phyloP scores from a whole-genome alignment of 2,329 filamentous ascomycete species.

The Rhytidhysteron rufulum region DNA sequence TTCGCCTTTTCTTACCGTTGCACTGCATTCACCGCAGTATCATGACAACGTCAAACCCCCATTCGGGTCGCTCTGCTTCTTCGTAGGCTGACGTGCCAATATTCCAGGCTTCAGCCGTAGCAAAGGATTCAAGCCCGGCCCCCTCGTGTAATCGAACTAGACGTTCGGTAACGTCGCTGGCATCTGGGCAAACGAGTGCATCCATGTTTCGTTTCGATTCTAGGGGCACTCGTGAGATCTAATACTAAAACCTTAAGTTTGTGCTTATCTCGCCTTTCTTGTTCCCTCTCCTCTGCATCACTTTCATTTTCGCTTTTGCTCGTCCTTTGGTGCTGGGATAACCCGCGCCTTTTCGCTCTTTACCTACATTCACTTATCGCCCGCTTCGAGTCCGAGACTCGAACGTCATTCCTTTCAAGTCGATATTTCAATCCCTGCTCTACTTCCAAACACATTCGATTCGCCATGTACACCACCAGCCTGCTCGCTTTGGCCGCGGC shows the following conservation, averaged over 20 bases:
- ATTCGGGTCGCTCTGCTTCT: background rate
- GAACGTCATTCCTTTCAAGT: conserved; percentile 20
- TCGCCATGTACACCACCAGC: conserved; percentile 24
- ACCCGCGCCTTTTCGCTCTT: conserved; percentile 25
- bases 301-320: conserved; percentile 16
- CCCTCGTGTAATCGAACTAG: too few species aligned
- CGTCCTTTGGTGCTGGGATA: conserved; percentile 31
- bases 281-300: conserved; percentile 4
- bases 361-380: conserved; percentile 16
- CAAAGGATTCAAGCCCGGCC: background rate
- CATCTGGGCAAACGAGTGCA: background rate
- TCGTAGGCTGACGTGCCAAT: background rate
- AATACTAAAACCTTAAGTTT: conserved; percentile 10
- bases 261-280: conserved; percentile 12
- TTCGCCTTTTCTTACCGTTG: too few species aligned
- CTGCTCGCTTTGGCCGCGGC: conserved; percentile 24
- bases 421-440: conserved; percentile 16
- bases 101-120: background rate
- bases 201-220: background rate
- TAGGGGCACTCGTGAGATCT: background rate
- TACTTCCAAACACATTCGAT: conserved; percentile 6
- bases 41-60: too few species aligned
- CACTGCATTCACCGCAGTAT: too few species aligned
- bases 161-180: background rate
- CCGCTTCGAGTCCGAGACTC: conserved; percentile 32